Base-by-base conservation (phyloP, 2,329 filamentous ascomycete genomes). In the Xylaria multiplex region DNA sequence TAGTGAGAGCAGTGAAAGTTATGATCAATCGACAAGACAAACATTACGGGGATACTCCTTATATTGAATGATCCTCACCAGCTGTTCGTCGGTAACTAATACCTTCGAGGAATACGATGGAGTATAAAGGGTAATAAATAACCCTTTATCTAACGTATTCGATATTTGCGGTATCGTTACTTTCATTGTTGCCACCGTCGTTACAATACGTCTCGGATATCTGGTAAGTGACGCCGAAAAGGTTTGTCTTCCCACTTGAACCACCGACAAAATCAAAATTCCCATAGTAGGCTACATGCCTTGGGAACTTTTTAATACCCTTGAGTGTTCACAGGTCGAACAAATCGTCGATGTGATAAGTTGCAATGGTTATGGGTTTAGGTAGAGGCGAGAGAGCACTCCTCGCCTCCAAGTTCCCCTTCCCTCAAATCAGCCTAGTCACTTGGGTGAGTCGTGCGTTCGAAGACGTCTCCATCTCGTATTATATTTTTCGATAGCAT, bases 401-500 rank as follows among this genome's bases (percentile, higher is more conserved):
- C 27, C 27, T 27, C 5, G 27, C 27, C 27, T 27, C 27, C 27
- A 76, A 81, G 43, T 81, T 84, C 46, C 77, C 83, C 54, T 84
- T 84, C 69, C 78, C 82, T 62, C 81, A 84, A 71, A 81, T 82
- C 77, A 82, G 80, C 74, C 81, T 84, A 77, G 79, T 84, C 35
- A 80, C 81, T 50, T 82, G n/a, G 82, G 75, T 79, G 69, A 68
- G 77, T 73, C 30, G 27, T 32, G 24, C 8, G 14, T 24, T 35
- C 9, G 9, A 53, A 24, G 19, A 22, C 16, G n/a, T 8, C 32
- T 19, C n/a, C 56, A 4, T 22, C 19, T 37, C 37, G 61, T 43
- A 46, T 37, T 1, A 32, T 5, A 22, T 50, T 30, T 16, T 32
- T 27, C 45, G 27, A 46, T 16, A 14, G 2, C 2, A 7, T 22